Conservation (phyloP, 1,284 basidiomycete species). For the Melampsora americana region DNA sequence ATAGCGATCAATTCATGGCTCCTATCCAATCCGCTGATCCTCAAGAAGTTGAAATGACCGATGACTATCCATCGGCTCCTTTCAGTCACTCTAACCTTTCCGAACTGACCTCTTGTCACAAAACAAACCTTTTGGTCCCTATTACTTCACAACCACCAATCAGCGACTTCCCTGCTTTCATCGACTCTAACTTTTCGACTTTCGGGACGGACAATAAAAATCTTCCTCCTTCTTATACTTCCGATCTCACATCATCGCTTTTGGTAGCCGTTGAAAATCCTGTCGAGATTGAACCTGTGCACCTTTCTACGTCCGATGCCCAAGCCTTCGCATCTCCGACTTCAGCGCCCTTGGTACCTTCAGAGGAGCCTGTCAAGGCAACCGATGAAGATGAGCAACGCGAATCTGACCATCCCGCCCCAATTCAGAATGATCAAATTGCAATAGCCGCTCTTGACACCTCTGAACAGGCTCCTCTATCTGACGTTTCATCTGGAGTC, state of each 20-base stretch:
- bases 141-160: background rate
- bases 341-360: background rate
- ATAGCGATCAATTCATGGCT: slow-evolving; percentile 17
- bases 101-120: background rate
- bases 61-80: slow-evolving; percentile 2
- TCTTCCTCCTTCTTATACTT: background rate
- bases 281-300: background rate
- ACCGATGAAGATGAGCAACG: background rate
- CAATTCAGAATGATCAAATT: background rate
- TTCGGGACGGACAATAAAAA: background rate
- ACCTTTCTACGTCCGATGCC: background rate
- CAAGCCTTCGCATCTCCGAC: background rate
- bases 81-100: background rate
- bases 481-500: background rate
- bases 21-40: background rate
- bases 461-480: background rate
- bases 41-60: slow-evolving; percentile 16
- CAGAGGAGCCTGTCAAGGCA: background rate
- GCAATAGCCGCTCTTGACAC: background rate
- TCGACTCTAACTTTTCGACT: background rate
- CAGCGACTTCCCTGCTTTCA: background rate
- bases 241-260: background rate
- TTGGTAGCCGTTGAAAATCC: background rate
- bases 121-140: background rate
- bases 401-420: background rate